Evolutionary conservation across 805 yeast species (phyloP).

Genomic region (Tetrapisispora arboricola): DNA sequence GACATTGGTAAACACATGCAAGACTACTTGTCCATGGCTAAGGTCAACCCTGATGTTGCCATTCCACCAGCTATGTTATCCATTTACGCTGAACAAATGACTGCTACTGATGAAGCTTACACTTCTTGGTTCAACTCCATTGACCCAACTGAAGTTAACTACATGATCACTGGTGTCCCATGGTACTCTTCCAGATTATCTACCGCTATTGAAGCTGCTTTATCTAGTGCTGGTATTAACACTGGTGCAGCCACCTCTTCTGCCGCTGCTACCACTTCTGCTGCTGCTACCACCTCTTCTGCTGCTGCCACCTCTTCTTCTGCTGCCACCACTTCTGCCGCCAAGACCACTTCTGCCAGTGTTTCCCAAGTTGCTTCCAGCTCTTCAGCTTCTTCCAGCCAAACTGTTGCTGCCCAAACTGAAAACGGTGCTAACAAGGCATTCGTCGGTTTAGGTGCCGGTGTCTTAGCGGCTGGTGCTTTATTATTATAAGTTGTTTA

Average conservation of each 20-base stretch:
- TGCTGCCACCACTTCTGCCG: constrained; percentile 22
- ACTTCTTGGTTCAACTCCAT: constrained; percentile 23
- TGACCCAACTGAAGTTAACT: constrained; percentile 18
- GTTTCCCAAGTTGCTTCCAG: neutral
- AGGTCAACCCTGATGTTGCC: constrained; percentile 4
- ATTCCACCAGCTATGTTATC: constrained; percentile 11
- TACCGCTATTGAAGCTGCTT: constrained; percentile 4
- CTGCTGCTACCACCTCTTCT: neutral
- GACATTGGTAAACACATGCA: constrained; percentile 11
- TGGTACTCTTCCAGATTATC: constrained; percentile 7
- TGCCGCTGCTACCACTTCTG: neutral
- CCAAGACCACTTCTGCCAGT: constrained; percentile 1
- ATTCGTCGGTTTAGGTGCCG: constrained; percentile 15
- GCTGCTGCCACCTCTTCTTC: constrained; percentile 15
- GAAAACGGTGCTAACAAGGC: constrained; percentile 17
- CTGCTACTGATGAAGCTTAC: constrained; percentile 28
- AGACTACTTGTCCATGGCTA: constrained; percentile 8
- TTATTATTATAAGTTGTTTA: constrained; percentile 15
- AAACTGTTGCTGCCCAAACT: constrained; percentile 14
- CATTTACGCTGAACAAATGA: constrained; percentile 13
- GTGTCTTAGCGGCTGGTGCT: constrained; percentile 16
- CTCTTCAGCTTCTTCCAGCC: constrained; percentile 5
- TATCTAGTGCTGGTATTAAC: constrained; percentile 2
- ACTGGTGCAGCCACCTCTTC: constrained; percentile 1
- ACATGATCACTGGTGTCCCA: constrained; percentile 21